These are phyloP conservation scores for Halenospora varia DNA, from an alignment of 495 filamentous ascomycete genomes.

Conservation along the genomic window DNA sequence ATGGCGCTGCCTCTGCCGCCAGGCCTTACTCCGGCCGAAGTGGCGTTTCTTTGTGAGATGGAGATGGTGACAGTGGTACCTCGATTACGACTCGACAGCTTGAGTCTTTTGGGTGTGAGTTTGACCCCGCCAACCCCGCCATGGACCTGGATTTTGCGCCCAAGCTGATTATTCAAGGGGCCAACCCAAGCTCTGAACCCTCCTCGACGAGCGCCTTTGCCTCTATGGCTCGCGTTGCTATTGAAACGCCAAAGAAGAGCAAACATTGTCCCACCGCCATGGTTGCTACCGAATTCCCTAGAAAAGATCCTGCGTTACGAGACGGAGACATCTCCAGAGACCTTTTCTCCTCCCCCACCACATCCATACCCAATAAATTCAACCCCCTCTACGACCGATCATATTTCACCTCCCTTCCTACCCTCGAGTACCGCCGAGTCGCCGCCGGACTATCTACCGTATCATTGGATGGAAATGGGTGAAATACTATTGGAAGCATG, in stretches of 20 bases:
- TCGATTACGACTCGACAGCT: slow-evolving; percentile 81
- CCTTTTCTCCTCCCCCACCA: slow-evolving; percentile 72
- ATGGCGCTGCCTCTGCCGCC: slow-evolving; percentile 85
- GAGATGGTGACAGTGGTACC: slow-evolving; percentile 89
- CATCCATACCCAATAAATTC: slow-evolving; percentile 40
- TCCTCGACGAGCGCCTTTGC: slow-evolving; percentile 73
- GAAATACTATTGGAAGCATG: slow-evolving; percentile 82
- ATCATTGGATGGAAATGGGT: slow-evolving; percentile 88
- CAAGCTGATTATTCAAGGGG: slow-evolving; percentile 51
- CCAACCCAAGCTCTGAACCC: slow-evolving; percentile 70
- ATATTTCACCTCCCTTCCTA: slow-evolving; percentile 56
- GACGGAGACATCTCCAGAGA: slow-evolving; percentile 53
- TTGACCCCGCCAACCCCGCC: not conserved
- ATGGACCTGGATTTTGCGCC: not conserved
- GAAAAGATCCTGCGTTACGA: slow-evolving; percentile 73
- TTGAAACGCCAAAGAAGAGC: slow-evolving; percentile 93
- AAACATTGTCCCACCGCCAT: slow-evolving; percentile 87
- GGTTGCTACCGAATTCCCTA: slow-evolving; percentile 75
- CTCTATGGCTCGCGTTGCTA: slow-evolving; percentile 95
- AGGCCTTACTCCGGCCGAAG: slow-evolving; percentile 82
- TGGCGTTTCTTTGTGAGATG: slow-evolving; percentile 96
- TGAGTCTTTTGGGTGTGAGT: slow-evolving; percentile 80
- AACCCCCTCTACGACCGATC: slow-evolving; percentile 15
- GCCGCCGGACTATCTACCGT: slow-evolving; percentile 68
- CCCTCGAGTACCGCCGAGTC: slow-evolving; percentile 54